Conservation (phyloP, 768 basidiomycete species). For the Mycena sanguinolenta region DNA sequence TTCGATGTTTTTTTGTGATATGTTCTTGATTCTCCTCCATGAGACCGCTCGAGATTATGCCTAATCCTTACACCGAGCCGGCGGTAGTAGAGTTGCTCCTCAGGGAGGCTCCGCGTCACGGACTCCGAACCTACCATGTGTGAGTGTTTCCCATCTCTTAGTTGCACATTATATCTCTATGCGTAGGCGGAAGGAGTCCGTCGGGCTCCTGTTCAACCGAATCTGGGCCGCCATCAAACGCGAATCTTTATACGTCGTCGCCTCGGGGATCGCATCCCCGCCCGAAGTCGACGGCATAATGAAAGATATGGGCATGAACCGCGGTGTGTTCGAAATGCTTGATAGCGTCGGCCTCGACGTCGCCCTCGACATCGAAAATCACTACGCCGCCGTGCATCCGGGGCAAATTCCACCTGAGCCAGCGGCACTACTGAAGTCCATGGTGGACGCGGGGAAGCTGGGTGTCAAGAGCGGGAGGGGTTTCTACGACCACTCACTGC, state of each 20-base stretch:
- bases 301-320: slow-evolving; percentile 33
- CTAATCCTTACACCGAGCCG: slow-evolving; percentile 31
- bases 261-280: slow-evolving; percentile 17
- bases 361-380: slow-evolving; percentile 32
- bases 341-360: slow-evolving; percentile 34
- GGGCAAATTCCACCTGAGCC: slow-evolving; percentile 29
- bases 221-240: slow-evolving; percentile 36
- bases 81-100: slow-evolving; percentile 22
- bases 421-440: slow-evolving; percentile 22
- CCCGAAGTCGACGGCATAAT: slow-evolving; percentile 33
- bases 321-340: slow-evolving; percentile 34
- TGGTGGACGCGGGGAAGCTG: slow-evolving; percentile 27
- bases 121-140: slow-evolving; percentile 31
- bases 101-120: slow-evolving; percentile 28
- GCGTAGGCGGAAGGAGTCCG: slow-evolving; percentile 32
- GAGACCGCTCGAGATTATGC: slow-evolving; percentile 32
- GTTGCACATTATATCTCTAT: neutral
- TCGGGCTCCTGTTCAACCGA: slow-evolving; percentile 34
- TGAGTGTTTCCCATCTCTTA: neutral
- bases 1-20: no score
- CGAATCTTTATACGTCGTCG: slow-evolving; percentile 30
- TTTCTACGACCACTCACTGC: slow-evolving; percentile 28
- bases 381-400: slow-evolving; percentile 18
- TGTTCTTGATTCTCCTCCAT: neutral
- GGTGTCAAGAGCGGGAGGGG: slow-evolving; percentile 33